Evolutionary conservation across 495 filamentous ascomycete genomes (phyloP).

Genomic region (Xanthoparmelia taractica): DNA sequence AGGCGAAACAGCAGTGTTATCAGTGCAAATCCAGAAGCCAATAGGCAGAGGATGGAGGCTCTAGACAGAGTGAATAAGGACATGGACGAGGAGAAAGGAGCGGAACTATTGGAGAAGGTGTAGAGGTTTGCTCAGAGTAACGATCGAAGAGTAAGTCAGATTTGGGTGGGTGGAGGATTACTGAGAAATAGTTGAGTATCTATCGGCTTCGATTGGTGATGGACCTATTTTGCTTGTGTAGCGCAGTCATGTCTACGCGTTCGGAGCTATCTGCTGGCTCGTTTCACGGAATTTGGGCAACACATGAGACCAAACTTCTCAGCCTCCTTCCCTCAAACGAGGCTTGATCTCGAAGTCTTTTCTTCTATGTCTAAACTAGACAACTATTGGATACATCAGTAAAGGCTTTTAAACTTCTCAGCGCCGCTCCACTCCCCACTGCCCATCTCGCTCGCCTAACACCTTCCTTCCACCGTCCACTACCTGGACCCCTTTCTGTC

Average conservation of each 20-base stretch:
- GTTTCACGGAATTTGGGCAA: neutral
- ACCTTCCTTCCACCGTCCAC: conserved; percentile 87
- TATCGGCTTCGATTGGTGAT: neutral
- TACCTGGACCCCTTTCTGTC: conserved; percentile 70
- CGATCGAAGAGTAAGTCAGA: neutral
- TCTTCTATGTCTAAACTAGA: neutral
- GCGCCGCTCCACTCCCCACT: conserved; percentile 70
- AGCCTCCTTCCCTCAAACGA: neutral
- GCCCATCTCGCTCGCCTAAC: conserved; percentile 77
- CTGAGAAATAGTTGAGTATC: neutral
- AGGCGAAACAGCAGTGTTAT: conserved; percentile 30
- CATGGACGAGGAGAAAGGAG: conserved; percentile 22
- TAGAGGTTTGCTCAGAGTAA: conserved; percentile 19
- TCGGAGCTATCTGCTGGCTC: neutral
- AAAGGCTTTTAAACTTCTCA: conserved; percentile 63
- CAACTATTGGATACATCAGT: conserved; percentile 49
- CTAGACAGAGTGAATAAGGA: conserved; percentile 23
- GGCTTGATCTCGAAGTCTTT: neutral
- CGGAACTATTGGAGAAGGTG: conserved; percentile 8
- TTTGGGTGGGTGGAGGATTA: neutral
- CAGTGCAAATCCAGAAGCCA: conserved; percentile 22
- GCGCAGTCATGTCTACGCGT: neutral
- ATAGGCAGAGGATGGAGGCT: conserved; percentile 20
- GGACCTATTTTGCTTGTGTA: neutral
- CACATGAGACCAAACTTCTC: neutral